phyloP scores from a whole-genome alignment of 495 filamentous ascomycete genomes.

The Podospora pseudoanserina region DNA sequence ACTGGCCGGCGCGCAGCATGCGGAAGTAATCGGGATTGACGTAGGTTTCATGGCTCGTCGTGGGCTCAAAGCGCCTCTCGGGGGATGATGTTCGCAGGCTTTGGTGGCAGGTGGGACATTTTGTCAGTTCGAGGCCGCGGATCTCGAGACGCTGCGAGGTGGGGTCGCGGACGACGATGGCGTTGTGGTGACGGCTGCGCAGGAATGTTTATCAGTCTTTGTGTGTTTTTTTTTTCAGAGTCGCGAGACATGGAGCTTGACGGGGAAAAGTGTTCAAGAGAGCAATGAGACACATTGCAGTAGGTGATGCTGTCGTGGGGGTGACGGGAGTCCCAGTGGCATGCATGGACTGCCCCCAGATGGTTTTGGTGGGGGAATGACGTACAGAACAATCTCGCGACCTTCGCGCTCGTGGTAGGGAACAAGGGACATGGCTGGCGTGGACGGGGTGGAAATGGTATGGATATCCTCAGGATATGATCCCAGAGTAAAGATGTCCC shows the following conservation, averaged over 20 bases:
- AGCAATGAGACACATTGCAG: not conserved
- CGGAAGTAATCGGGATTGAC: slow-evolving; percentile 90
- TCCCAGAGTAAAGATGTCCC: slow-evolving; percentile 10
- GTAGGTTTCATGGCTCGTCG: slow-evolving; percentile 55
- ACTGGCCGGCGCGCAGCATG: slow-evolving; percentile 64
- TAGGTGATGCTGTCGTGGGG: not conserved
- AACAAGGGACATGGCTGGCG: slow-evolving; percentile 55
- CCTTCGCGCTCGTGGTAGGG: slow-evolving; percentile 60
- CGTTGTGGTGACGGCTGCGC: slow-evolving; percentile 79
- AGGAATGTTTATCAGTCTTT: not conserved
- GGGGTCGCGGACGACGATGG: slow-evolving; percentile 86
- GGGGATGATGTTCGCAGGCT: slow-evolving; percentile 53
- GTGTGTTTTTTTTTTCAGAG: not conserved
- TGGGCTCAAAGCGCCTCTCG: slow-evolving; percentile 46
- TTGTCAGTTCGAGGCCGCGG: slow-evolving; percentile 57
- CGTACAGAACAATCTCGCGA: slow-evolving; percentile 60
- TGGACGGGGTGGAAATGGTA: not conserved
- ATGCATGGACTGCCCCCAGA: not conserved
- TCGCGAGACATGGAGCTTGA: not conserved
- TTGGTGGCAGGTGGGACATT: slow-evolving; percentile 87
- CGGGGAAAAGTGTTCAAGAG: not conserved
- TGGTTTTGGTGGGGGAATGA: not conserved
- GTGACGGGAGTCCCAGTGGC: not conserved
- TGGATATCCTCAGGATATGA: slow-evolving; percentile 3
- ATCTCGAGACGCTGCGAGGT: slow-evolving; percentile 81